Evolutionary conservation across 177 flowering plant species (phyloP).

Genomic region (Vitis hybrid): DNA sequence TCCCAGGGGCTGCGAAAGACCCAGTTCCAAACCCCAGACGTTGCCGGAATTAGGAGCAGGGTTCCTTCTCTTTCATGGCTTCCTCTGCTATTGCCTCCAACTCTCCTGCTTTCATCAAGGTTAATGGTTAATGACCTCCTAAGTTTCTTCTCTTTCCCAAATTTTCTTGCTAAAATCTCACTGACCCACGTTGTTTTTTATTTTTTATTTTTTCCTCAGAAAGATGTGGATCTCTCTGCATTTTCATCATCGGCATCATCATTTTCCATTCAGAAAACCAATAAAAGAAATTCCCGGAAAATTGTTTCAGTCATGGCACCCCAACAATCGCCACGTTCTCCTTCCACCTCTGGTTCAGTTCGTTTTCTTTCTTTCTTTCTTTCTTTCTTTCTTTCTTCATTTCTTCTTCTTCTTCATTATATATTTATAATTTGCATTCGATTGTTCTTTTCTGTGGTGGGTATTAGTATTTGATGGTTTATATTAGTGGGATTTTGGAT

Average conservation of each 20-base stretch:
- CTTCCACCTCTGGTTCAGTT: slow-evolving; percentile 89
- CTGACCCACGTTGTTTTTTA: background rate
- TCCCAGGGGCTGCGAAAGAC: too few species aligned
- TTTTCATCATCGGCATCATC: slow-evolving; percentile 37
- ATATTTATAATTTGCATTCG: background rate
- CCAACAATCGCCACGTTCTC: slow-evolving; percentile 64
- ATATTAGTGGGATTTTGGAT: slow-evolving; percentile 4
- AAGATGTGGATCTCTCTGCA: slow-evolving; percentile 46
- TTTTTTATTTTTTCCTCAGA: slow-evolving; percentile 23
- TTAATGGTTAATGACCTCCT: background rate
- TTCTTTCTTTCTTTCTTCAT: background rate
- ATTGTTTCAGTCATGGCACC: slow-evolving; percentile 81
- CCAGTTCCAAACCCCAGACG: too few species aligned
- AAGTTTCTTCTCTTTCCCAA: background rate
- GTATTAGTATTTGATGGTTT: background rate
- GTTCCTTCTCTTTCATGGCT: slow-evolving; percentile 21
- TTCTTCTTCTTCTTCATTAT: background rate
- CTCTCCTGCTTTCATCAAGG: slow-evolving; percentile 39
- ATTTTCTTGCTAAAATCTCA: background rate
- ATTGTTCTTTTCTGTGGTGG: background rate
- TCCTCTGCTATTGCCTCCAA: slow-evolving; percentile 38
- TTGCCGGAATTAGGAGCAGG: too few species aligned
- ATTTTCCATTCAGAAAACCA: slow-evolving; percentile 26
- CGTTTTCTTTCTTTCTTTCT: slow-evolving; percentile 12
- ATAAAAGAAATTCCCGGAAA: slow-evolving; percentile 37